Conservation (phyloP, 495 filamentous ascomycete species). For the Hypoxylon subgilvum region DNA sequence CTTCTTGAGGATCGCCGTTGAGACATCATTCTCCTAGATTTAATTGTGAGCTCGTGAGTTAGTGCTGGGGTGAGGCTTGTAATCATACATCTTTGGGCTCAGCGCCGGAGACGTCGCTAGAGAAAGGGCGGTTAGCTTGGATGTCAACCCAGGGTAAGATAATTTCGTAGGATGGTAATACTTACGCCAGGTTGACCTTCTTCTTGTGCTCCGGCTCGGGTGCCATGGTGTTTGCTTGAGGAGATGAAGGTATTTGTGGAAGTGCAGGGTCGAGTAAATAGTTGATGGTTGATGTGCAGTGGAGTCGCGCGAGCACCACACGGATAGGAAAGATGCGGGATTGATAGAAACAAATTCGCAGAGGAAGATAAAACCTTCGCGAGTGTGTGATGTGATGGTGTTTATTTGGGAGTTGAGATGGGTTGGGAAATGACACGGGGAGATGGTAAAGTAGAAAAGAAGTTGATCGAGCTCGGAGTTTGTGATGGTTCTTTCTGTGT, state of each 20-base stretch:
- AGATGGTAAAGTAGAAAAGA: slow-evolving; percentile 19
- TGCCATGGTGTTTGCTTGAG: slow-evolving; percentile 45
- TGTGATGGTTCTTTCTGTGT: slow-evolving; percentile 28
- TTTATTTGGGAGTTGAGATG: not conserved
- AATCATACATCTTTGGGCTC: slow-evolving; percentile 80
- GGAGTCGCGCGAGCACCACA: slow-evolving; percentile 14
- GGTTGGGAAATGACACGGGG: slow-evolving; percentile 15
- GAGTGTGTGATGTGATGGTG: not conserved
- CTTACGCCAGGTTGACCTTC: slow-evolving; percentile 92
- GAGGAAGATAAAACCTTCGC: slow-evolving; percentile 19
- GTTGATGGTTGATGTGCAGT: not conserved
- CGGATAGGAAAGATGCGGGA: not conserved
- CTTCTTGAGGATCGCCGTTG: slow-evolving; percentile 99
- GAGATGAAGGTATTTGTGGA: slow-evolving; percentile 41
- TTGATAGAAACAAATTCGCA: not conserved
- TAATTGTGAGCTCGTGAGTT: slow-evolving; percentile 38
- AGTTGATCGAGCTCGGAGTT: slow-evolving; percentile 29
- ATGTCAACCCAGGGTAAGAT: not conserved
- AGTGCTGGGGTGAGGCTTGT: slow-evolving; percentile 37
- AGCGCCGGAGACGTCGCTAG: slow-evolving; percentile 85
- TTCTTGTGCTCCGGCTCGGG: slow-evolving; percentile 81
- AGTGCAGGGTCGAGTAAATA: slow-evolving; percentile 7
- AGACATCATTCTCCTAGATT: slow-evolving; percentile 79
- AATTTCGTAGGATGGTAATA: slow-evolving; percentile 21
- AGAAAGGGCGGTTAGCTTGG: slow-evolving; percentile 43